phyloP scores from a whole-genome alignment of 2,329 filamentous ascomycete genomes.

The Alternaria triticimaculans region DNA sequence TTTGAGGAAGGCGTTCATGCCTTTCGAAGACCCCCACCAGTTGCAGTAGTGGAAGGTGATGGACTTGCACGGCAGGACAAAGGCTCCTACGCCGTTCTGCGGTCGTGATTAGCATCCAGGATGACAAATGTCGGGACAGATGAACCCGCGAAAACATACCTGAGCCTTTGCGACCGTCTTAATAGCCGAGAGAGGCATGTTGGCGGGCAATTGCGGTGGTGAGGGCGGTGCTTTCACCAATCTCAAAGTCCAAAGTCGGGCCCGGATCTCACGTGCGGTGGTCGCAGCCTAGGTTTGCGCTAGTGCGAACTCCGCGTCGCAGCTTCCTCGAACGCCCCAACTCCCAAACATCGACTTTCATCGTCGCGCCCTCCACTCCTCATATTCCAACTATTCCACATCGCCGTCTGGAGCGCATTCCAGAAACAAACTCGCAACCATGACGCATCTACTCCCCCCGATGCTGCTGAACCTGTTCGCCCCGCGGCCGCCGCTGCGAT shows the following conservation, averaged over 20 bases:
- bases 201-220: conserved; percentile 28
- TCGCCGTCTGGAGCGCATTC: conserved; percentile 45
- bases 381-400: conserved; percentile 37
- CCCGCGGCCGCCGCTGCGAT: conserved; percentile 89
- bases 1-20: conserved; percentile 92
- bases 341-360: conserved; percentile 15
- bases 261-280: conserved; percentile 34
- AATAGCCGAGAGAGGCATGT: conserved; percentile 59
- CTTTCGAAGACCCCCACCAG: conserved; percentile 88
- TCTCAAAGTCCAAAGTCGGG: conserved; percentile 24
- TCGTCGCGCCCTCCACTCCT: conserved; percentile 26
- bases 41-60: conserved; percentile 98
- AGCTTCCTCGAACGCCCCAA: conserved; percentile 18
- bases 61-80: conserved; percentile 96
- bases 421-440: conserved; percentile 52
- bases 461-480: conserved; percentile 94
- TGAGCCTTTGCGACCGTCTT: conserved; percentile 62
- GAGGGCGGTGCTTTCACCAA: conserved; percentile 6
- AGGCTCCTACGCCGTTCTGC: conserved; percentile 95
- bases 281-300: conserved; percentile 23
- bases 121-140: not conserved
- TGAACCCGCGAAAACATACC: conserved; percentile 49
- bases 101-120: conserved; percentile 15
- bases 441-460: conserved; percentile 96
- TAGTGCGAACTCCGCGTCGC: conserved; percentile 29